Conservation (phyloP, 441 rosid species). For the Gossypium gossypioides region DNA sequence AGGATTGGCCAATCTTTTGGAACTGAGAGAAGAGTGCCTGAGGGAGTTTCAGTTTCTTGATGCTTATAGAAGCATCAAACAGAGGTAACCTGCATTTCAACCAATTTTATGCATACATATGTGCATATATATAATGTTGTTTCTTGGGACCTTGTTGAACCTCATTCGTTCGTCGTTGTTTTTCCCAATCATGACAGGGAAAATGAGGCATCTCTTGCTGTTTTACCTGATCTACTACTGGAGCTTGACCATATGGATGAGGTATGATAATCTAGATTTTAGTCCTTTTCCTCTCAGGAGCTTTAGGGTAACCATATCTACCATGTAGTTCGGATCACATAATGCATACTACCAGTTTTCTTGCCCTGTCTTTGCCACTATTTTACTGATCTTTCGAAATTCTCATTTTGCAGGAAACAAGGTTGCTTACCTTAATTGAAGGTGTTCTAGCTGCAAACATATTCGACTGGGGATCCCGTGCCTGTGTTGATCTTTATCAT, state of each 20-base stretch:
- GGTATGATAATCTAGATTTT: slow-evolving; percentile 32
- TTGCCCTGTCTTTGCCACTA: neutral
- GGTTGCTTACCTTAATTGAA: slow-evolving; percentile 78
- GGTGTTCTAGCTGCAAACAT: slow-evolving; percentile 98
- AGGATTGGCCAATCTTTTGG: slow-evolving; percentile 94
- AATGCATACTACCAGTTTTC: neutral
- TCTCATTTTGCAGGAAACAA: slow-evolving; percentile 57
- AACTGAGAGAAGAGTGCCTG: slow-evolving; percentile 92
- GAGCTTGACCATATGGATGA: slow-evolving; percentile 86
- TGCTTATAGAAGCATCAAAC: slow-evolving; percentile 94
- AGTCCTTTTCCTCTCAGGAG: neutral
- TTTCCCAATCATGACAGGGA: slow-evolving; percentile 47
- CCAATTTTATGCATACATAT: neutral
- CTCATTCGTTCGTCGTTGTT: neutral
- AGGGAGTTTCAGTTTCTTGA: slow-evolving; percentile 95
- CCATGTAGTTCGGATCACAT: neutral
- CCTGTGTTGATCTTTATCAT: slow-evolving; percentile 95
- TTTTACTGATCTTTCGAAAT: neutral
- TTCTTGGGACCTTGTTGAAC: neutral
- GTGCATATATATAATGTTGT: neutral
- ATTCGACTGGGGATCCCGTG: slow-evolving; percentile 99
- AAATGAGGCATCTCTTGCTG: slow-evolving; percentile 98
- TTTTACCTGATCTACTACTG: slow-evolving; percentile 71
- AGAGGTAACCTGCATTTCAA: slow-evolving; percentile 43
- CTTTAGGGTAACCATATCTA: neutral